These are phyloP conservation scores for Fusarium tanahbumbuense DNA, from an alignment of 2,329 filamentous ascomycete genomes.

Conservation along the genomic window DNA sequence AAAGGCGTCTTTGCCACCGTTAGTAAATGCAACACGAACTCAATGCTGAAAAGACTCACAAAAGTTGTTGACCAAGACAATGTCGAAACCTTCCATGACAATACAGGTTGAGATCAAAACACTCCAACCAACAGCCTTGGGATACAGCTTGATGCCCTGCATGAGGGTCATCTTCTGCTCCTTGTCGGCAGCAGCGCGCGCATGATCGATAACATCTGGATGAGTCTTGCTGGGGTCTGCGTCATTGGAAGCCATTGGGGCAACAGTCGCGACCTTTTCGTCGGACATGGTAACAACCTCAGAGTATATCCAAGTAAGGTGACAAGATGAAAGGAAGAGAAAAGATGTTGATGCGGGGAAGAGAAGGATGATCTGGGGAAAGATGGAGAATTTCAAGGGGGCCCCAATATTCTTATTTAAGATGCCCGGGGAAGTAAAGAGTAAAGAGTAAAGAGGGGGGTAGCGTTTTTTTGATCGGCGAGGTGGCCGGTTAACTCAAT, in stretches of 20 bases:
- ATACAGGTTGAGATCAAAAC: conserved; percentile 40
- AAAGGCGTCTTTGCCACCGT: conserved; percentile 24
- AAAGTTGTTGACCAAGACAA: conserved; percentile 39
- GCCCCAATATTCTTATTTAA: conserved; percentile 22
- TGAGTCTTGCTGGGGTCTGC: conserved; percentile 35
- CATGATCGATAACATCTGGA: conserved; percentile 37
- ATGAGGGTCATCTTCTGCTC: conserved; percentile 41
- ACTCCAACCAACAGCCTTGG: conserved; percentile 40
- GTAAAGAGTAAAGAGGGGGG: neutral
- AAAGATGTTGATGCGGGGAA: conserved; percentile 22
- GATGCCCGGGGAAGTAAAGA: conserved; percentile 3
- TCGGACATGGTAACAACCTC: conserved; percentile 6
- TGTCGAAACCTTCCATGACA: conserved; percentile 42
- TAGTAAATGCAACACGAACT: neutral
- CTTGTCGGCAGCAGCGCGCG: conserved; percentile 33
- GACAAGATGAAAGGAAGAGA: neutral
- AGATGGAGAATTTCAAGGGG: conserved; percentile 16
- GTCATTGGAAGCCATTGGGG: conserved; percentile 8
- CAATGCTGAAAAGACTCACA: conserved; percentile 3
- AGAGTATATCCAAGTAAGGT: neutral
- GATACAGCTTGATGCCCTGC: conserved; percentile 40
- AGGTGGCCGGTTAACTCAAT: conserved; percentile 1
- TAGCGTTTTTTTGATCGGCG: neutral
- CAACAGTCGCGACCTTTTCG: conserved; percentile 22
- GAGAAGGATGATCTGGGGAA: conserved; percentile 13